Percentiles rank a stretch among this genome's conserved stretches.
Evolutionary conservation across 1,284 basidiomycete genomes (phyloP).

Genomic region (Trichosporon sp.): DNA sequence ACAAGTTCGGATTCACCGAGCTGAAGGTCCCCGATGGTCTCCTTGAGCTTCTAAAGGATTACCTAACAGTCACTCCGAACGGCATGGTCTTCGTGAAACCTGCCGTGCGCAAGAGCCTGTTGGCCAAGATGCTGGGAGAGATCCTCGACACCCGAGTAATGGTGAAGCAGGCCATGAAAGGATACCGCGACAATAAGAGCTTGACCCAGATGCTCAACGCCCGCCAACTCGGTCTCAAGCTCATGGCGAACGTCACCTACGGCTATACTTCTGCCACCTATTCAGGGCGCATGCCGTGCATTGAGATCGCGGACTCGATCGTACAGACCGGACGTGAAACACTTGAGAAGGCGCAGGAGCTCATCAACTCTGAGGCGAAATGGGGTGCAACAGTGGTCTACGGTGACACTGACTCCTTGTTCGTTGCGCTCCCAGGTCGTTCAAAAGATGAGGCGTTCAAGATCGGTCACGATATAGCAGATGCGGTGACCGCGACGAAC

Average conservation of each 20-base stretch:
- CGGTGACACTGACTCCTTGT: slow-evolving; percentile 97
- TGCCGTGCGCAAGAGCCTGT: slow-evolving; percentile 76
- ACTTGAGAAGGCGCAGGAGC: slow-evolving; percentile 84
- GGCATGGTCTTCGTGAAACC: slow-evolving; percentile 92
- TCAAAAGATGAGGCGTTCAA: slow-evolving; percentile 91
- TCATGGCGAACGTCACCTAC: slow-evolving; percentile 84
- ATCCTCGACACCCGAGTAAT: slow-evolving; percentile 94
- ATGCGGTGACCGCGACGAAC: slow-evolving; percentile 80
- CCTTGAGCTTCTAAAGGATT: slow-evolving; percentile 68
- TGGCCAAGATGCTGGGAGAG: slow-evolving; percentile 90
- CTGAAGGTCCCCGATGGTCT: slow-evolving; percentile 72
- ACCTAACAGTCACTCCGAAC: slow-evolving; percentile 87
- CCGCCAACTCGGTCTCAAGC: slow-evolving; percentile 83
- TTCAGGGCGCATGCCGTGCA: slow-evolving; percentile 96
- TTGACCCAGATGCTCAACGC: slow-evolving; percentile 77
- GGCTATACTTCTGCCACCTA: slow-evolving; percentile 92
- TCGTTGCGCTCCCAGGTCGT: slow-evolving; percentile 83
- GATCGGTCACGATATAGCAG: slow-evolving; percentile 89
- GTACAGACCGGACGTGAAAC: slow-evolving; percentile 96
- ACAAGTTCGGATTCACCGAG: slow-evolving; percentile 80
- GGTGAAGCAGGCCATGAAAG: slow-evolving; percentile 95
- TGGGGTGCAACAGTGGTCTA: slow-evolving; percentile 95
- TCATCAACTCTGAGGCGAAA: slow-evolving; percentile 74
- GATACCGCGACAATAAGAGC: slow-evolving; percentile 70
- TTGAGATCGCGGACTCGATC: slow-evolving; percentile 96